These are phyloP conservation scores for Pisolithus microcarpus DNA, from an alignment of 768 basidiomycete species.

Conservation along the genomic window DNA sequence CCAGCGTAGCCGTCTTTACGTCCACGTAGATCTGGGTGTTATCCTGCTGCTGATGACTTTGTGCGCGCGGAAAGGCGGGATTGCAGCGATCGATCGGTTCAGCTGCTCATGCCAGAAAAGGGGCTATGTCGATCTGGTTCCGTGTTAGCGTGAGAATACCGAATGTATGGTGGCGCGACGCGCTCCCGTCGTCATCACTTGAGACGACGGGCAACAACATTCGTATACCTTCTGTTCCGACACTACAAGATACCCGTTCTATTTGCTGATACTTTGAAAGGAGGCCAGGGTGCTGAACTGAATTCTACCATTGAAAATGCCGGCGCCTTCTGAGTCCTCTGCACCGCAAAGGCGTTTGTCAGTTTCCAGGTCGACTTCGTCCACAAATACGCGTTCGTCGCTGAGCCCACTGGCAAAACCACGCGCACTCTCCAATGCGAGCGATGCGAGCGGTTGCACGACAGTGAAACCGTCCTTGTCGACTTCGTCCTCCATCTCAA, in stretches of 20 bases:
- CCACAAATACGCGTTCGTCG: slow-evolving; percentile 30
- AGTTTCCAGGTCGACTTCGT: slow-evolving; percentile 36
- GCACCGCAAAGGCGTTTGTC: slow-evolving; percentile 31
- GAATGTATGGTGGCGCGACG: slow-evolving; percentile 1
- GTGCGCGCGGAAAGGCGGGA: too few relatives aligned
- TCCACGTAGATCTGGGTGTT: too few relatives aligned
- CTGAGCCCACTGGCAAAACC: slow-evolving; percentile 39
- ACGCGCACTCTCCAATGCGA: slow-evolving; percentile 46
- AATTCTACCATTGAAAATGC: slow-evolving; percentile 11
- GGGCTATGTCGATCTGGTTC: background rate
- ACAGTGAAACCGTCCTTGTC: slow-evolving; percentile 37
- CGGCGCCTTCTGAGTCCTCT: slow-evolving; percentile 47
- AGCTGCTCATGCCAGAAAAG: background rate
- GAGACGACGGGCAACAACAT: slow-evolving; percentile 10
- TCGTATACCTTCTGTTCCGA: slow-evolving; percentile 6
- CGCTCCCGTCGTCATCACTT: slow-evolving; percentile 7
- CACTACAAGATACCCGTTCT: slow-evolving; percentile 13
- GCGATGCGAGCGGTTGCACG: slow-evolving; percentile 41
- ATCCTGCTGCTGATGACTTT: too few relatives aligned
- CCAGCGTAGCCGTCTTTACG: too few relatives aligned
- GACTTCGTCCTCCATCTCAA: slow-evolving; percentile 21
- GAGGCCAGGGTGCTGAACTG: background rate
- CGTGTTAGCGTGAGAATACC: slow-evolving; percentile 15
- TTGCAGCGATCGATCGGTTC: background rate
- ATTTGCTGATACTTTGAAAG: background rate